Base-by-base conservation (phyloP, 345 rosid genomes). In the Kandelia obovata region DNA sequence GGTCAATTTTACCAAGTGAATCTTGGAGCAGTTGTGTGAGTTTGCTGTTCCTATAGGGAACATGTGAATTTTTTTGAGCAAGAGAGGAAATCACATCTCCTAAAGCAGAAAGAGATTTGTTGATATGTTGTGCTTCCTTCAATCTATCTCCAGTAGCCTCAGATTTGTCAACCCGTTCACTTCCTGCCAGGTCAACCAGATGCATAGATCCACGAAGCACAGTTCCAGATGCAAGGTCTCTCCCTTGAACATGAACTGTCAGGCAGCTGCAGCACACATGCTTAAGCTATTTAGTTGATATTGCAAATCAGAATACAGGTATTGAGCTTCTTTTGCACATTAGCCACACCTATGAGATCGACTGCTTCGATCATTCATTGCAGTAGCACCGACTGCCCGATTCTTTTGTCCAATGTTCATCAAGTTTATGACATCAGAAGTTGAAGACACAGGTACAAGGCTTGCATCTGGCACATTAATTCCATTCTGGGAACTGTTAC, bases 11-110 rank as follows among this genome's bases (percentile, higher is more conserved):
- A 77, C 80, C 80, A 6, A 77, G 77, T 64, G 80, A 72, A 53
- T 77, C 80, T 73, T 77, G 80, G 32, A 77, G 80, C 19, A 77
- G 73, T 26, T 77, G 80, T 30, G 80, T 77, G 62, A 77, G 80
- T 60, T 77, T 77, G 32, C 80, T 77, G 67, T 77, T 77, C 60
- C 80, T 69, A 60, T 77, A 77, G 51, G 80, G 80, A 68, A 77
- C 80, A 60, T 77, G 80, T 28, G 73, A 21, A 31, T 56, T 53
- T 69, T 72, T 77, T 25, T 39, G 53, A 58, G 80, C 76, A 20
- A 77, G 80, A 31, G 80, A 72, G 30, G 77, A 46, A 53, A 77
- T 77, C 31, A 77, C 80, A 77, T 77, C 77, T 64, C 80, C 80
- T 60, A 77, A 64, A 20, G 80, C 77, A 51, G 80, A 77, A 39